Evolutionary conservation across 192 early-diverging fungal species (phyloP).

Genomic region (Coemansia sp.): DNA sequence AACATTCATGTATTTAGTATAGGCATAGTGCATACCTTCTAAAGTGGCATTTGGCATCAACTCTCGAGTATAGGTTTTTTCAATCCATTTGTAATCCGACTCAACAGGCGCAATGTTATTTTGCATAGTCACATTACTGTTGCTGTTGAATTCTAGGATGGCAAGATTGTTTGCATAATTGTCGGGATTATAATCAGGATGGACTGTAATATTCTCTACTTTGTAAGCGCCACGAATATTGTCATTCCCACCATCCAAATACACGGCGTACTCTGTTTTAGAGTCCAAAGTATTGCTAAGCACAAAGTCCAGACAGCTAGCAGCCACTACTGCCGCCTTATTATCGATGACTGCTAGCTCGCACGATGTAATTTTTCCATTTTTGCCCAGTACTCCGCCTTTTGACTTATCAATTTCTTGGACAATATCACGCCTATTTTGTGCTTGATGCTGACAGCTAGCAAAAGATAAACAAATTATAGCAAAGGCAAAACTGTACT

Average conservation of each 20-base stretch:
- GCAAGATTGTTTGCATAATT: constrained; percentile 14
- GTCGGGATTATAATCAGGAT: constrained; percentile 7
- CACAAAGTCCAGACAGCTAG: constrained; percentile 11
- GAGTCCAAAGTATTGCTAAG: constrained; percentile 3
- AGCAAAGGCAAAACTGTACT: too few species aligned
- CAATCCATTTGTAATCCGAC: too few species aligned
- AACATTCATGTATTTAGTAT: too few species aligned
- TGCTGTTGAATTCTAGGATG: constrained; percentile 13
- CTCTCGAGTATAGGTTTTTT: too few species aligned
- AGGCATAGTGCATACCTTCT: too few species aligned
- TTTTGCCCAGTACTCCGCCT: constrained; percentile 10
- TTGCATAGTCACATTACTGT: constrained; percentile 2
- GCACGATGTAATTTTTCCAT: constrained; percentile 16
- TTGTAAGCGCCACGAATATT: constrained; percentile 2
- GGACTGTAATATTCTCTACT: constrained; percentile 2
- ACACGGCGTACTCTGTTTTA: constrained; percentile 10
- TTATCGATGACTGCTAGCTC: constrained; percentile 9
- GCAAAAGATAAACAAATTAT: too few species aligned
- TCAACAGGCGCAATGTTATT: background rate
- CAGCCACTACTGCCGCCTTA: constrained; percentile 8
- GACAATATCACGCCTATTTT: too few species aligned
- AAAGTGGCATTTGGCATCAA: too few species aligned
- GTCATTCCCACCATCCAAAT: background rate
- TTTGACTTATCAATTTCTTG: background rate
- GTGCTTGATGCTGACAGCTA: too few species aligned